These are phyloP conservation scores for Oidium heveae DNA, from an alignment of 2,329 filamentous ascomycete genomes.

Conservation along the genomic window DNA sequence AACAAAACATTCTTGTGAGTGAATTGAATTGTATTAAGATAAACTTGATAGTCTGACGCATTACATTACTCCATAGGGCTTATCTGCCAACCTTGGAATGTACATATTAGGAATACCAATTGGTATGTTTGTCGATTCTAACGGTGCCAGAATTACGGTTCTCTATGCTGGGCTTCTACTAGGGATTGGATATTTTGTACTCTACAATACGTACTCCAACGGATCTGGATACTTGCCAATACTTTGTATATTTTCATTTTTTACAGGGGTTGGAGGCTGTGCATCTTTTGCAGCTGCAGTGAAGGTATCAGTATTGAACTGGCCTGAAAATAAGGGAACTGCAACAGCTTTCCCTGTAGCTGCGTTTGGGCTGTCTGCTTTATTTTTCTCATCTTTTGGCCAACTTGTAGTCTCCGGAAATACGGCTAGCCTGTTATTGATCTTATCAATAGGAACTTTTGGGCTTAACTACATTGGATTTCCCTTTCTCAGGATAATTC, in stretches of 20 bases:
- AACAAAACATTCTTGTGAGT: constrained; percentile 70
- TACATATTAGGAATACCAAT: constrained; percentile 75
- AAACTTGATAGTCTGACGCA: neutral
- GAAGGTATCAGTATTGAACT: constrained; percentile 73
- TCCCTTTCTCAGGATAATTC: constrained; percentile 61
- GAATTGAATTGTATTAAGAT: constrained; percentile 1
- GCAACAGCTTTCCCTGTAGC: constrained; percentile 84
- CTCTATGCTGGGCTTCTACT: constrained; percentile 50
- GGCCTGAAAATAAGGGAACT: constrained; percentile 72
- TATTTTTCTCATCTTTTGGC: constrained; percentile 76
- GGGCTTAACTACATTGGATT: constrained; percentile 50
- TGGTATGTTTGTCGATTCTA: constrained; percentile 64
- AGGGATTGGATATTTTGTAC: constrained; percentile 60
- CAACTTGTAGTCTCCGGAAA: constrained; percentile 58
- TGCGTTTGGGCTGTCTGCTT: constrained; percentile 81
- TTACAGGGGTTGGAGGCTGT: constrained; percentile 74
- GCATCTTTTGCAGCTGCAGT: constrained; percentile 73
- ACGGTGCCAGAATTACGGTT: constrained; percentile 56
- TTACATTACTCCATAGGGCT: constrained; percentile 19
- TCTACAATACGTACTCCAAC: constrained; percentile 52
- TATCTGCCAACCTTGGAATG: constrained; percentile 79
- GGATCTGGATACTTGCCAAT: constrained; percentile 32
- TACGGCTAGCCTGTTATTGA: constrained; percentile 54
- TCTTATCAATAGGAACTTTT: constrained; percentile 60
- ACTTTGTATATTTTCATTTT: constrained; percentile 61